Evolutionary conservation across 2,329 filamentous ascomycete species (phyloP).

Genomic region (Alternaria triticina): DNA sequence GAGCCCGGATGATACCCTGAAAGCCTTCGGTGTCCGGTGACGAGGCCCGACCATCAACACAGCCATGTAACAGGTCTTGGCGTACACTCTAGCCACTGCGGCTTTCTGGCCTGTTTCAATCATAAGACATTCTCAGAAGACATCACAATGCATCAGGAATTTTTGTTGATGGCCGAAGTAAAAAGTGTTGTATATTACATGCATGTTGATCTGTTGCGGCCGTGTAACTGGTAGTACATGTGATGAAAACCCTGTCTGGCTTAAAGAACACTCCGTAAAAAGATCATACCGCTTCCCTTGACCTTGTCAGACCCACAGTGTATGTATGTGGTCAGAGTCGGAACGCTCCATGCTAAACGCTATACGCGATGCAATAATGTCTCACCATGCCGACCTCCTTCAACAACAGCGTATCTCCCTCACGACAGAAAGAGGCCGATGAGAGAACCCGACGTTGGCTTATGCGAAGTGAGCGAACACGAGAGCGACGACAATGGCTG

Average conservation of each 20-base stretch:
- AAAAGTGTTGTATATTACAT: slow-evolving; percentile 35
- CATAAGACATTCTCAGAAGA: too few species aligned
- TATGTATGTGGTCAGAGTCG: slow-evolving; percentile 28
- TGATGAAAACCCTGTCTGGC: slow-evolving; percentile 30
- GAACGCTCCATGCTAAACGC: slow-evolving; percentile 21
- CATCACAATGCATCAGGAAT: slow-evolving; percentile 5
- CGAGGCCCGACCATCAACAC: not conserved
- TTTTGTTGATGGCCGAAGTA: slow-evolving; percentile 18
- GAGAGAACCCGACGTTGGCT: not conserved
- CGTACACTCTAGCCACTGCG: not conserved
- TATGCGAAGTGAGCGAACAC: slow-evolving; percentile 37
- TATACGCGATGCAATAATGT: slow-evolving; percentile 26
- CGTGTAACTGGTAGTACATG: slow-evolving; percentile 40
- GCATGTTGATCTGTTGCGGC: slow-evolving; percentile 32
- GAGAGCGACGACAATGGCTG: slow-evolving; percentile 35
- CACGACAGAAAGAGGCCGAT: slow-evolving; percentile 9
- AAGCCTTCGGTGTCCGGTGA: slow-evolving; percentile 7
- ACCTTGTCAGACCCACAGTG: slow-evolving; percentile 13
- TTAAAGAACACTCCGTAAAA: slow-evolving; percentile 30
- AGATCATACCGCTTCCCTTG: slow-evolving; percentile 23
- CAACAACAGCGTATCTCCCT: slow-evolving; percentile 16
- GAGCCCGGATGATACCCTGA: slow-evolving; percentile 24
- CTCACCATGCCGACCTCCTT: slow-evolving; percentile 17
- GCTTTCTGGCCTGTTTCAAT: not conserved
- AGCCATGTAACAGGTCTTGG: not conserved